Evolutionary conservation across 108 stramenopile species (phyloP), one percentile per base, ranked within the genome.

Genomic region (Cyclotella kingstonii): DNA sequence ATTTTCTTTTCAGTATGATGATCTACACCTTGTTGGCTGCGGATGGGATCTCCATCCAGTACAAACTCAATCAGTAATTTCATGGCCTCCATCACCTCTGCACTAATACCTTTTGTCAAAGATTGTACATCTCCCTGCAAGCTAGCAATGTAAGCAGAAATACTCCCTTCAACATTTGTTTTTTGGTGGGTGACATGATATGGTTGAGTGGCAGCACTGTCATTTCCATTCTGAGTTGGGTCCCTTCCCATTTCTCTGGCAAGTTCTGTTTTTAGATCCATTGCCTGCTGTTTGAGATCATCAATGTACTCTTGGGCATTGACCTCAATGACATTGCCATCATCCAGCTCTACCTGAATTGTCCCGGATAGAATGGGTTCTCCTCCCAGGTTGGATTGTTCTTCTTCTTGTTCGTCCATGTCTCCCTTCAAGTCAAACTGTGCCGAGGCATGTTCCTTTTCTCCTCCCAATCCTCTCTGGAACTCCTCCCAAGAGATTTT

Each of bases 11-110:
- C 41, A 42, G 48, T 53, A 19, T 45, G 60, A 11, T 41, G 52
- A 33, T 63, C 75, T 6, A 21, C 31, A 28, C 50, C 63, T 21
- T 54, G 33, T 46, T 53, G 65, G 25, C 67, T 54, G 11, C 70
- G 65, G 23, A 45, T 60, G 12, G 83, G 76, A 15, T 83, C 84
- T 9, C 89, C 89, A 35, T 94, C 89, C 27, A 95, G 59, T 29
- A 91, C 94, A 69, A 87, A 92, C 9, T 95, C 81, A 23, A 91
- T 86, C 19, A 95, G 63, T 71, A 81, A 66, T 36, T 90, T 85
- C 90, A 95, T 95, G 1, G 94, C 77, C 3, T 92, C 85, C n/a
- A 92, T 78, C 3, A 91, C 80, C 29, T 95, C 94, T 4, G 89
- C 89, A 10, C 70, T 73, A 11, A 95, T 90, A 0, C 85, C 84